Percentiles rank a stretch among this genome's conserved stretches.
Evolutionary conservation across 176 grass and related monocot genomes (phyloP).

Genomic region (Oryza brachyantha): DNA sequence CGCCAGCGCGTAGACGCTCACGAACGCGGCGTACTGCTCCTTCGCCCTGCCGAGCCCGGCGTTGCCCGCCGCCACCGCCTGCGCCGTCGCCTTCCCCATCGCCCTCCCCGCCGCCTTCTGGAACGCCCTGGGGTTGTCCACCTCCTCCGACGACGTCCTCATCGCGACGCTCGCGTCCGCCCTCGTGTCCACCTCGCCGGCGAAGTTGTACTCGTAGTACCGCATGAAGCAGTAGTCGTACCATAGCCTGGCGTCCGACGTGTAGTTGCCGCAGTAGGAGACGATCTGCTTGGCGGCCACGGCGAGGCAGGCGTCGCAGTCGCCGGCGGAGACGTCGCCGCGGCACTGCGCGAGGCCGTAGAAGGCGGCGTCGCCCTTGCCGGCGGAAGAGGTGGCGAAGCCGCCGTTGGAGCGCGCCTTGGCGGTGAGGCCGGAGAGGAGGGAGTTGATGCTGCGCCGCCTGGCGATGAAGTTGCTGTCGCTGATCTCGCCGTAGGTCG

Average conservation of each 20-base stretch:
- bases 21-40: slow-evolving; percentile 50
- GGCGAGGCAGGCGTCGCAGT: slow-evolving; percentile 52
- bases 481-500: too few species aligned
- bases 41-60: slow-evolving; percentile 41
- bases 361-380: slow-evolving; percentile 17
- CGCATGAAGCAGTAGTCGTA: slow-evolving; percentile 77
- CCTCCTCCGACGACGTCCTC: slow-evolving; percentile 33
- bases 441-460: slow-evolving; percentile 32
- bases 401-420: slow-evolving; percentile 35
- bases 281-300: slow-evolving; percentile 57
- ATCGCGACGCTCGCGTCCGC: slow-evolving; percentile 25
- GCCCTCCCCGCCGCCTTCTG: slow-evolving; percentile 21
- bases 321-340: slow-evolving; percentile 48
- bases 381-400: slow-evolving; percentile 9
- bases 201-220: slow-evolving; percentile 43
- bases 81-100: slow-evolving; percentile 30
- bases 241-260: slow-evolving; percentile 57
- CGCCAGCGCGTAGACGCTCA: slow-evolving; percentile 55
- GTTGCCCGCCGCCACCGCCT: slow-evolving; percentile 24
- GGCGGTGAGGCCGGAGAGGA: slow-evolving; percentile 57
- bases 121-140: slow-evolving; percentile 18
- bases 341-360: slow-evolving; percentile 74
- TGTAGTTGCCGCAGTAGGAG: slow-evolving; percentile 35
- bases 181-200: slow-evolving; percentile 39
- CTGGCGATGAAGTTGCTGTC: neutral